Evolutionary conservation across 2,329 filamentous ascomycete species (phyloP).

Genomic region (Alternaria consortialis): DNA sequence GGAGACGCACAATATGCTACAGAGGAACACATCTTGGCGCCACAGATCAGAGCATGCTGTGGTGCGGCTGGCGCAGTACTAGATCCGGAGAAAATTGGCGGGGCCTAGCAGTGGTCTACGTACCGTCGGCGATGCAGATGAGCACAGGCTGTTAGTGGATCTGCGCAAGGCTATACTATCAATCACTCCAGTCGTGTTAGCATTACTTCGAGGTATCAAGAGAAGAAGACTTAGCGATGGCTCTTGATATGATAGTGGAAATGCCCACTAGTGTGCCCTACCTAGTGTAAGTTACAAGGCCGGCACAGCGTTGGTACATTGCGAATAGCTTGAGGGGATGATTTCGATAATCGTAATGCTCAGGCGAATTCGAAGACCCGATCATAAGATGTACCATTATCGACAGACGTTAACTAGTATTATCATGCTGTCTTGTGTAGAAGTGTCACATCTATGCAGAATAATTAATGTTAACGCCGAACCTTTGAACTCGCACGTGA

Average conservation of each 20-base stretch:
- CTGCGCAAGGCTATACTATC: conserved; percentile 6
- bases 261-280: not conserved
- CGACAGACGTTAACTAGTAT: no score
- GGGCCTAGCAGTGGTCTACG: not conserved
- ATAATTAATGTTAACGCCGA: no score
- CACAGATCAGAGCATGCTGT: not conserved
- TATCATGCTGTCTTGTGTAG: no score
- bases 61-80: conserved; percentile 7
- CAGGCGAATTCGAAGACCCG: no score
- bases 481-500: no score
- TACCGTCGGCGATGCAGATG: not conserved
- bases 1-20: not conserved
- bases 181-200: conserved; percentile 4
- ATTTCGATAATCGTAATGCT: no score
- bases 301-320: not conserved
- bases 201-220: not conserved
- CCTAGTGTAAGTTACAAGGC: not conserved
- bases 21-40: not conserved
- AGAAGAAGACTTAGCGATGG: not conserved
- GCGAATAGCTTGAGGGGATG: no score
- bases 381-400: no score
- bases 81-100: not conserved
- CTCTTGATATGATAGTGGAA: not conserved
- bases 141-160: conserved; percentile 7
- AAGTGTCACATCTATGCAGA: no score